Evolutionary conservation across 1,284 basidiomycete genomes (phyloP), one percentile per base, ranked within the genome.

Genomic region (Pisolithus thermaeus): DNA sequence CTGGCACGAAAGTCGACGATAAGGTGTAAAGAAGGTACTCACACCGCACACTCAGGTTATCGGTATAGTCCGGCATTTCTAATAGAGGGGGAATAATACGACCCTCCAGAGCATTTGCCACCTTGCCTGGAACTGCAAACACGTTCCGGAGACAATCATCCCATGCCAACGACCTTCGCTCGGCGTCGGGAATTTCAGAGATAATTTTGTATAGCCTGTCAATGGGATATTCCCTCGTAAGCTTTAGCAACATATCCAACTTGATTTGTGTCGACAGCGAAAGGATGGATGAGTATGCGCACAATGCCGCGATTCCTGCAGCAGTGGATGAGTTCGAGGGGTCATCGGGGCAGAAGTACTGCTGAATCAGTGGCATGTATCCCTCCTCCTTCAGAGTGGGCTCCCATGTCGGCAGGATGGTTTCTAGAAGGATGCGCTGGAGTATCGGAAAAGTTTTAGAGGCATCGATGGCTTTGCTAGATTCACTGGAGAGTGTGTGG

Each of bases 341-440:
- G 20, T 70, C 58, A 58, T 83, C 79, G 3, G 88, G 88, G 60
- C 81, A 81, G 62, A 91, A 87, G 64, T 82, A 88, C 55, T 86
- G 82, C 46, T 80, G 74, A 6, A 80, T 57, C 5, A 88, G 65
- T 2, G 65, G 55, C 22, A 68, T 67, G 14, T 70, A 67, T 12
- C 73, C 64, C 28, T 77, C 68, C 46, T 85, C 79, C 22, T 65
- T 61, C n/a, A 93, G 70, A 0, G 67, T 58, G 0, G 69, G 62
- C 41, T 81, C 77, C 87, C 92, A 94, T 22, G 80, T 77, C 0
- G 88, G 87, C 3, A 82, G 64, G 37, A 90, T 71, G 53, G 79
- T 72, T 54, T 80, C 77, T 20, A 92, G 61, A n/a, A 92, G 62
- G 11, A 71, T 73, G 38, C 74, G 71, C 61, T 92, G 90, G 16